Base-by-base conservation (phyloP, 2,329 filamentous ascomycete genomes). In the Capronia americana region DNA sequence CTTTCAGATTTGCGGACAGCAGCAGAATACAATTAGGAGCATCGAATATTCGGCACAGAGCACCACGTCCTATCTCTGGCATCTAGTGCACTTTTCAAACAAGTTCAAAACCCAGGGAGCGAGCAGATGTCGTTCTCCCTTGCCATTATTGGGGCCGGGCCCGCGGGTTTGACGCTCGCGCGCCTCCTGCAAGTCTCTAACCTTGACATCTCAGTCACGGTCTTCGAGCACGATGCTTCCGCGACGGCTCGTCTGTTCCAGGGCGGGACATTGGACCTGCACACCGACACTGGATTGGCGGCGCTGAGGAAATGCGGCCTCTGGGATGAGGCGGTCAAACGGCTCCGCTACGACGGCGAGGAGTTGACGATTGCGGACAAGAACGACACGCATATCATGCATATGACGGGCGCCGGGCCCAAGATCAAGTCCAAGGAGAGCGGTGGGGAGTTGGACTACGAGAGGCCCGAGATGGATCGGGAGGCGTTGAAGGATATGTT, bases 301-400 rank as follows among this genome's bases (percentile, higher is more conserved):
- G 77, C 76, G 2, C 62, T 79, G 24, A 73, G 70, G 34, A 68
- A 72, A 56, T 75, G 73, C n/a, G 73, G 71, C 1, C 73, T 79
- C 23, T 78, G 69, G 62, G 73, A 75, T 20, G 68, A 75, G 28
- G 78, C 78, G 65, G 41, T 69, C 34, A 74, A 77, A 56, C 67
- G 75, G 46, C 55, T 66, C 12, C 75, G 79, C 32, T 81, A 77
- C 63, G 79, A 81, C 55, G 77, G 79, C 63, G 79, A 83, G 68
- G 78, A 78, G n/a, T 68, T 82, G 34, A 71, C 77, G 5, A 57
- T 82, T 24, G 76, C 74, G 8, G 80, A 82, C 70, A 80, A 81
- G 70, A 75, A 78, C 51, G 76, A 68, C 38, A 75, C 70, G 26
- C 74, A 73, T 53, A 76, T 75, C 56, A 70, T 75, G 67, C 73